Base-by-base conservation (phyloP, 1,284 basidiomycete species). In the Cryptococcus sp. region DNA sequence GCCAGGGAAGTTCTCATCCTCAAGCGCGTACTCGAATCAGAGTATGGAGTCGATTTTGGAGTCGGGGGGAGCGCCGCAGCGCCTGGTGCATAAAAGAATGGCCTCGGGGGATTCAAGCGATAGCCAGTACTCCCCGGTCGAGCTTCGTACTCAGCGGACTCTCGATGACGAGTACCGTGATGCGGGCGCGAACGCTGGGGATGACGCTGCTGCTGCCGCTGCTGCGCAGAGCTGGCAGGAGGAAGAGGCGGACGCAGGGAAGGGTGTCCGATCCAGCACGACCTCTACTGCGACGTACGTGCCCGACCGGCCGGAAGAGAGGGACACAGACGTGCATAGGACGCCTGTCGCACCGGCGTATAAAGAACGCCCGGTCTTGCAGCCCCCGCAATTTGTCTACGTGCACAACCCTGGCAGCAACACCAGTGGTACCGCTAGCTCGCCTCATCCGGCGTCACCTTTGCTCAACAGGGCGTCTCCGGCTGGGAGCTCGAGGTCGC, bases 331-430 rank as follows among this genome's bases (percentile, higher is more conserved):
- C 7, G 15, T 28, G 18, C 46, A 57, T 35, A 42, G 46, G n/a
- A 64, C 66, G 24, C 66, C 66, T 13, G 33, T 61, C 6, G 52
- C 60, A 9, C 53, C 55, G 8, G 24, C 49, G 16, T 57, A 44
- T 21, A 46, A 57, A 13, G 58, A 63, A 11, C 40, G 64, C 18
- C 50, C 55, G 4, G 59, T 64, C 39, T 48, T 56, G 24, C 40
- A 43, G 0, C 51, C 60, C 6, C 56, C 59, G 21, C 49, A 47
- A n/a, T 52, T 56, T 39, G 24, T 38, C 1, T 53, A 55, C 20
- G 42, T 38, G 16, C 15, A 7, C n/a, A 21, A n/a, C 7, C 11
- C 11, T 28, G 5, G 8, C 21, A 28, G 11, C 50, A 36, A 24
- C 46, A 51, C 2, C 9, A 24, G 21, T 39, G 36, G 24, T 33